These are phyloP conservation scores for Penicillium paneum DNA, from an alignment of 2,329 filamentous ascomycete genomes.

Conservation along the genomic window DNA sequence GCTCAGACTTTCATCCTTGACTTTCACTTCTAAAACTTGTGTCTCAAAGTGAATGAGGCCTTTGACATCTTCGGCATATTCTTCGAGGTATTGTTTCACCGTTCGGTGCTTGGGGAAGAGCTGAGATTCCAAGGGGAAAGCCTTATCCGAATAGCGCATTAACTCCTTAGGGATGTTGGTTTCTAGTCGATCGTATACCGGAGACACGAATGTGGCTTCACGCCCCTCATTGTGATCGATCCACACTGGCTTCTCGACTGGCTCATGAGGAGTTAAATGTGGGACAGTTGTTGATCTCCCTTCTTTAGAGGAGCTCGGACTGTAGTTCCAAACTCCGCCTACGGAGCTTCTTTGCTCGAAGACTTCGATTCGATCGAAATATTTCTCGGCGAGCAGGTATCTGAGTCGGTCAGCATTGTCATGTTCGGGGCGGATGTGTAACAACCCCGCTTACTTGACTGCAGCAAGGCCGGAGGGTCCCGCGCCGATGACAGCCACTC, in stretches of 20 bases:
- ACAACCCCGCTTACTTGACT: conserved; percentile 56
- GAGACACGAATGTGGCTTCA: conserved; percentile 68
- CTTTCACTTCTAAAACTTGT: conserved; percentile 61
- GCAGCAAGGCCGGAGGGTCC: conserved; percentile 75
- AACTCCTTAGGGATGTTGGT: conserved; percentile 80
- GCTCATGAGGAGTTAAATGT: conserved; percentile 61
- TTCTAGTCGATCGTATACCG: conserved; percentile 77
- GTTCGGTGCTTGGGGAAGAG: conserved; percentile 71
- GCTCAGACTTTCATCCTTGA: conserved; percentile 33
- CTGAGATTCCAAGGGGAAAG: conserved; percentile 62
- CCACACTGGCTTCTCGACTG: conserved; percentile 62
- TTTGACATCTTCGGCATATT: conserved; percentile 67
- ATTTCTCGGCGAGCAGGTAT: conserved; percentile 69
- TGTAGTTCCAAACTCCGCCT: conserved; percentile 87
- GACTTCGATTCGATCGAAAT: conserved; percentile 67
- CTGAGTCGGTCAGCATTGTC: conserved; percentile 36
- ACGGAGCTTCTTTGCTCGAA: conserved; percentile 76
- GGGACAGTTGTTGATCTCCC: conserved; percentile 54
- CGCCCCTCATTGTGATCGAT: conserved; percentile 21
- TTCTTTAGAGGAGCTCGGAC: conserved; percentile 48
- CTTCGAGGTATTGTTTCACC: conserved; percentile 70
- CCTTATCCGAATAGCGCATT: conserved; percentile 74
- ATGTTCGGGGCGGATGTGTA: not conserved
- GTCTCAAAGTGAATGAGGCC: conserved; percentile 67
- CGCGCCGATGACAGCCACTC: conserved; percentile 75